phyloP scores from a whole-genome alignment of 1,284 basidiomycete genomes.

The Xerocomus amazonicus region DNA sequence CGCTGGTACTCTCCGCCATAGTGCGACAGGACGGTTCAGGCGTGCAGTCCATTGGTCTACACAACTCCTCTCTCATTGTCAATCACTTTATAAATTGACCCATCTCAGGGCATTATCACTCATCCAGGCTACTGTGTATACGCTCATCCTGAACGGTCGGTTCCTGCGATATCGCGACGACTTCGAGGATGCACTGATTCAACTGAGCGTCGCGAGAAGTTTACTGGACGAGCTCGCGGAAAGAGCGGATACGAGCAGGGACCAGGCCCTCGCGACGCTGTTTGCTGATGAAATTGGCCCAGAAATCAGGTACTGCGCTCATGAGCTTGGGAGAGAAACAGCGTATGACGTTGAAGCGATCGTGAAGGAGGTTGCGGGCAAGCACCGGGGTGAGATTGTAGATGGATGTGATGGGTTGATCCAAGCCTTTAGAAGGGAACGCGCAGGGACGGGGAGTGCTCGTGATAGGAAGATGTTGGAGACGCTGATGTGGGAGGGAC shows the following conservation, averaged over 20 bases:
- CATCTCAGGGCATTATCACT: constrained; percentile 56
- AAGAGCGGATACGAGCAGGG: constrained; percentile 73
- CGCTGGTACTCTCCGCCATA: constrained; percentile 62
- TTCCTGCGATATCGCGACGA: constrained; percentile 72
- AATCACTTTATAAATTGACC: constrained; percentile 52
- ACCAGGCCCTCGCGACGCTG: constrained; percentile 84
- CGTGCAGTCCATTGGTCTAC: constrained; percentile 83
- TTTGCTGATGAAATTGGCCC: constrained; percentile 88
- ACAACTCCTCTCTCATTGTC: constrained; percentile 72
- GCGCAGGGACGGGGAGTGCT: constrained; percentile 36
- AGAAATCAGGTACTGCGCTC: constrained; percentile 89
- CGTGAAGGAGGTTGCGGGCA: constrained; percentile 67
- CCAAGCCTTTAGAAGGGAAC: constrained; percentile 47
- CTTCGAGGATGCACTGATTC: constrained; percentile 75
- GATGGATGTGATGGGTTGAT: constrained; percentile 63
- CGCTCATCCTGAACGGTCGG: constrained; percentile 68
- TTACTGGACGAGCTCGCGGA: constrained; percentile 73
- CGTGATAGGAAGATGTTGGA: constrained; percentile 53
- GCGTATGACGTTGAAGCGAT: constrained; percentile 84
- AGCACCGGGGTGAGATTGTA: constrained; percentile 57
- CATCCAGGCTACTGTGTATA: constrained; percentile 65
- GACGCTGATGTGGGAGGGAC: constrained; percentile 76
- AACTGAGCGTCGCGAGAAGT: constrained; percentile 74
- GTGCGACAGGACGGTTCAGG: constrained; percentile 78
- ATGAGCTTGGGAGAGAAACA: constrained; percentile 72